Evolutionary conservation across 169 alveolate genomes (phyloP).

Genomic region (Plasmodium yoelii): DNA sequence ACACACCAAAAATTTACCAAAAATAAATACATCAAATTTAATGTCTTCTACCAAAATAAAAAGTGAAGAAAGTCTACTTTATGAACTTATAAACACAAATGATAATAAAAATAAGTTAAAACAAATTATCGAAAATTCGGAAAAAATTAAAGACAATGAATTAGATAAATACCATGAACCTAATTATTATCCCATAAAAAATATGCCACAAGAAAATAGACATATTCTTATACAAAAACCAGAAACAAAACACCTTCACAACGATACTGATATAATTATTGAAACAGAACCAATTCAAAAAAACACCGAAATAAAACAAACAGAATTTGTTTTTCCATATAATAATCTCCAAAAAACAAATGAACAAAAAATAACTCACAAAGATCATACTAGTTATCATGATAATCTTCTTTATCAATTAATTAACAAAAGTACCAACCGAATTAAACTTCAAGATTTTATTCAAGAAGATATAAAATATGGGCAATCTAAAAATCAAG

Average conservation of each 20-base stretch:
- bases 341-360: not conserved
- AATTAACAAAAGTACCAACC: not conserved
- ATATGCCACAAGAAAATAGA: no score
- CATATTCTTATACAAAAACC: not conserved
- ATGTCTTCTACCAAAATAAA: not conserved
- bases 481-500: not conserved
- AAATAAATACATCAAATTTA: not conserved
- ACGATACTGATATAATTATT: not conserved
- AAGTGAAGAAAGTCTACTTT: conserved; percentile 15
- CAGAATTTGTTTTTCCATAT: not conserved
- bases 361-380: not conserved
- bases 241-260: not conserved
- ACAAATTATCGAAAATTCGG: conserved; percentile 3
- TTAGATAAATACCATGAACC: not conserved
- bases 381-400: not conserved
- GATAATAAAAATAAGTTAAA: conserved; percentile 5
- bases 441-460: conserved; percentile 2
- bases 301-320: not conserved
- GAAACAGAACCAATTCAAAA: not conserved
- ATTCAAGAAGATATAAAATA: not conserved
- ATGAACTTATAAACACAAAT: conserved; percentile 6
- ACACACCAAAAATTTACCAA: not conserved
- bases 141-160: not conserved
- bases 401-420: conserved; percentile 8
- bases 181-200: not conserved